Percentiles rank a stretch among this genome's conserved stretches.
These are phyloP conservation scores for Magnusiomyces sp. DNA, from an alignment of 1,139 yeast genomes.

Conservation along the genomic window DNA sequence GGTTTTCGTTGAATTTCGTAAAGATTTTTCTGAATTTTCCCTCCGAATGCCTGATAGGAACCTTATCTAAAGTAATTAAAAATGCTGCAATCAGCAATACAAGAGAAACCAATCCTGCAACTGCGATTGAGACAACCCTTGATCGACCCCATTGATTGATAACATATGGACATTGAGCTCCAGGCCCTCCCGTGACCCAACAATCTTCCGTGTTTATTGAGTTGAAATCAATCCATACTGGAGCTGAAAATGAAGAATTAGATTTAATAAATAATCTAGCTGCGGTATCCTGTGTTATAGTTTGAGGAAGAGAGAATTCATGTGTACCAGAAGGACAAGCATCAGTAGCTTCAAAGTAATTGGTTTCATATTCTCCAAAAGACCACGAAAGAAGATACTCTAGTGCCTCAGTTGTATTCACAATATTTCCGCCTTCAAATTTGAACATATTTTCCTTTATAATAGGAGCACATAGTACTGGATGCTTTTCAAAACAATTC, in stretches of 20 bases:
- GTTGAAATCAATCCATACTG: slow-evolving; percentile 77
- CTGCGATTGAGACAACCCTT: slow-evolving; percentile 57
- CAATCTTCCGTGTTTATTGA: slow-evolving; percentile 67
- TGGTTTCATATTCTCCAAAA: slow-evolving; percentile 1
- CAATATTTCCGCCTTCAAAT: not conserved
- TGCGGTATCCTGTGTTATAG: slow-evolving; percentile 40
- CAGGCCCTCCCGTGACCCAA: slow-evolving; percentile 82
- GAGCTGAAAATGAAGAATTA: slow-evolving; percentile 18
- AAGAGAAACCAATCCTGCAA: slow-evolving; percentile 53
- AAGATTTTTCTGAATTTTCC: slow-evolving; percentile 46
- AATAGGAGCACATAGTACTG: slow-evolving; percentile 48
- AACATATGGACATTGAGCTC: slow-evolving; percentile 72
- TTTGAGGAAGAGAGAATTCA: slow-evolving; percentile 49
- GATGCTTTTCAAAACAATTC: slow-evolving; percentile 51
- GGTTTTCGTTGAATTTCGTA: slow-evolving; percentile 40
- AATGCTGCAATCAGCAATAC: slow-evolving; percentile 37
- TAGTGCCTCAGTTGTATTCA: not conserved
- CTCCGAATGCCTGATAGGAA: slow-evolving; percentile 49
- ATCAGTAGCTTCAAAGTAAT: slow-evolving; percentile 1
- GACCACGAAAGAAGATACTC: slow-evolving; percentile 4
- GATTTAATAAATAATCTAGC: slow-evolving; percentile 19
- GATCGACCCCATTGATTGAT: slow-evolving; percentile 41
- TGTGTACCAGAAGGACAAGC: slow-evolving; percentile 2
- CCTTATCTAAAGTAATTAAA: slow-evolving; percentile 28
- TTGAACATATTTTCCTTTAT: too few species aligned